These are phyloP conservation scores for Meira nashicola DNA, from an alignment of 1,284 basidiomycete genomes.

Conservation along the genomic window DNA sequence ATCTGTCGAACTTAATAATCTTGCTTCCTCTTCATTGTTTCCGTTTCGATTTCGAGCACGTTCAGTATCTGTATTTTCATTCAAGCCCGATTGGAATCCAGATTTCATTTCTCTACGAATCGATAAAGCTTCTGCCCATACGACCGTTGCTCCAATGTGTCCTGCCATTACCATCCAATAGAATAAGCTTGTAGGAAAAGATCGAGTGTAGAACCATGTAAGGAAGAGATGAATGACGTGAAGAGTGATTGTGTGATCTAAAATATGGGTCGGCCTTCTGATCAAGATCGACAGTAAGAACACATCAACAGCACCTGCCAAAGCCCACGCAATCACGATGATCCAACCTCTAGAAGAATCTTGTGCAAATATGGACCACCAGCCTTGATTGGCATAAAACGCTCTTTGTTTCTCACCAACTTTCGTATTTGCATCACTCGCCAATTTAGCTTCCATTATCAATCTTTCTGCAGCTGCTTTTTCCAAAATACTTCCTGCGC, in stretches of 20 bases:
- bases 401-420: neutral
- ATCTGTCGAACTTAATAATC: neutral
- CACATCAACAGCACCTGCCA: slow-evolving; percentile 73
- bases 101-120: slow-evolving; percentile 78
- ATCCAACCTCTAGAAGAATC: slow-evolving; percentile 80
- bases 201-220: slow-evolving; percentile 82
- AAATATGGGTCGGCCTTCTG: slow-evolving; percentile 82
- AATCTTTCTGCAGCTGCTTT: no score
- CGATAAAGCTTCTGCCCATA: slow-evolving; percentile 79
- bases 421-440: neutral
- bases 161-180: slow-evolving; percentile 60
- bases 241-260: slow-evolving; percentile 88
- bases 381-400: slow-evolving; percentile 4
- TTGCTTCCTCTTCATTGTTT: neutral
- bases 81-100: neutral
- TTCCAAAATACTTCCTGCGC: neutral
- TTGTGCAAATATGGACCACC: slow-evolving; percentile 15
- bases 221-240: slow-evolving; percentile 82
- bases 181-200: slow-evolving; percentile 66
- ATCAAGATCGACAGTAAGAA: slow-evolving; percentile 80
- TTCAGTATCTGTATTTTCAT: neutral
- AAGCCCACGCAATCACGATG: slow-evolving; percentile 74
- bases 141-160: slow-evolving; percentile 70
- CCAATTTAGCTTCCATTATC: neutral
- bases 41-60: neutral